A percentile compares a stretch with the other conserved stretches of the same genome.
These are phyloP conservation scores for Hericium coralloides DNA, from an alignment of 768 basidiomycete genomes.

Conservation along the genomic window DNA sequence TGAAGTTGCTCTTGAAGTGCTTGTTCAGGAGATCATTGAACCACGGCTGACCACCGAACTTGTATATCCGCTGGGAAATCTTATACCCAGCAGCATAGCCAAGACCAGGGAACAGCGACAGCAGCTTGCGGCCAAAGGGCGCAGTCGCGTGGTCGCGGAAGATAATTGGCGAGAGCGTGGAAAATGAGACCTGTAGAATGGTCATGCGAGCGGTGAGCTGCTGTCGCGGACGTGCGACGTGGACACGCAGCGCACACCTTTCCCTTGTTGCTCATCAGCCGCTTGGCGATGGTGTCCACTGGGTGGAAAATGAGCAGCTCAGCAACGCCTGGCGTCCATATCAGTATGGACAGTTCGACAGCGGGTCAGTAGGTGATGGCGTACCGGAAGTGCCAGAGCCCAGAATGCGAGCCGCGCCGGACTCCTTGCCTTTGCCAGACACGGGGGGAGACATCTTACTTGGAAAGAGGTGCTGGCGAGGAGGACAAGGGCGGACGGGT, in stretches of 20 bases:
- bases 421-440: constrained; percentile 57
- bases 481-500: no score
- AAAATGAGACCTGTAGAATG: constrained; percentile 46
- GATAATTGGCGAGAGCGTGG: constrained; percentile 65
- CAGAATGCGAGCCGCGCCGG: constrained; percentile 80
- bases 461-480: not conserved
- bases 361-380: constrained; percentile 15
- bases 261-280: constrained; percentile 94
- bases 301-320: constrained; percentile 95
- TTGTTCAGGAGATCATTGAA: constrained; percentile 87
- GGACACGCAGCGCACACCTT: constrained; percentile 37
- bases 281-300: constrained; percentile 96
- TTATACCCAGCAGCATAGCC: constrained; percentile 99
- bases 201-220: not conserved
- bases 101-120: constrained; percentile 95
- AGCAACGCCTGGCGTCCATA: constrained; percentile 59
- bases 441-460: constrained; percentile 38
- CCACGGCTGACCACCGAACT: constrained; percentile 97
- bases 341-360: not conserved
- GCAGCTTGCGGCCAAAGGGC: constrained; percentile 53
- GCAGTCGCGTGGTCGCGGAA: constrained; percentile 80
- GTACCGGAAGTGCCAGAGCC: constrained; percentile 90
- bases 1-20: constrained; percentile 77
- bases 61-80: constrained; percentile 87
- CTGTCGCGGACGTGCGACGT: not conserved